These are phyloP conservation scores for Trypanosoma vivax DNA, from an alignment of 208 protist species.

Conservation along the genomic window DNA sequence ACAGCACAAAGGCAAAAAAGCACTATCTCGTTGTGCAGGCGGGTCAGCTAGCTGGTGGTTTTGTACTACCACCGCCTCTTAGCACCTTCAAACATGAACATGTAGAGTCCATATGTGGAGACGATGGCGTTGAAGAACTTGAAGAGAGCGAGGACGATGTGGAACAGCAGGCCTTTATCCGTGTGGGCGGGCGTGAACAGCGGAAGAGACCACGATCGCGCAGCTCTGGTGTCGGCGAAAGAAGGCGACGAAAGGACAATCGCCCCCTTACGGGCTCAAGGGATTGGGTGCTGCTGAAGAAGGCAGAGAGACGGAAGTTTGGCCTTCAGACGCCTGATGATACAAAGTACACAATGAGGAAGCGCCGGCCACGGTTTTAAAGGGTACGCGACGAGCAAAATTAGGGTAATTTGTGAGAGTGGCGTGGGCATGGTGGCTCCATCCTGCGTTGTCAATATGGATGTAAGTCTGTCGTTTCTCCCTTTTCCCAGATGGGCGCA, in stretches of 20 bases:
- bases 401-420: too few species aligned
- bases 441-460: too few species aligned
- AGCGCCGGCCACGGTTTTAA: slow-evolving; percentile 86
- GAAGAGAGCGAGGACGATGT: slow-evolving; percentile 28
- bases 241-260: slow-evolving; percentile 57
- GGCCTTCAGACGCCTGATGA: slow-evolving; percentile 88
- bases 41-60: slow-evolving; percentile 68
- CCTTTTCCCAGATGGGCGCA: too few species aligned
- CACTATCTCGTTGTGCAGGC: slow-evolving; percentile 91
- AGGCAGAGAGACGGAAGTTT: slow-evolving; percentile 86
- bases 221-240: slow-evolving; percentile 21
- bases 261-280: slow-evolving; percentile 67
- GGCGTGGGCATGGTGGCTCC: too few species aligned
- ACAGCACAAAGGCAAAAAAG: slow-evolving; percentile 97
- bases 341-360: slow-evolving; percentile 96
- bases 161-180: slow-evolving; percentile 14
- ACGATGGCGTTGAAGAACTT: slow-evolving; percentile 32
- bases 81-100: slow-evolving; percentile 14
- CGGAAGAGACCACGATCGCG: slow-evolving; percentile 30
- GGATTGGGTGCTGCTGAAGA: slow-evolving; percentile 96
- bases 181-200: slow-evolving; percentile 12
- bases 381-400: neutral
- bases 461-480: too few species aligned
- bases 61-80: slow-evolving; percentile 44
- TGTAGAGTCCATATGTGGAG: slow-evolving; percentile 22